Percentiles rank a stretch among this genome's conserved stretches.
These are phyloP conservation scores for Metschnikowia hibisci DNA, from an alignment of 805 yeast species.

Conservation along the genomic window DNA sequence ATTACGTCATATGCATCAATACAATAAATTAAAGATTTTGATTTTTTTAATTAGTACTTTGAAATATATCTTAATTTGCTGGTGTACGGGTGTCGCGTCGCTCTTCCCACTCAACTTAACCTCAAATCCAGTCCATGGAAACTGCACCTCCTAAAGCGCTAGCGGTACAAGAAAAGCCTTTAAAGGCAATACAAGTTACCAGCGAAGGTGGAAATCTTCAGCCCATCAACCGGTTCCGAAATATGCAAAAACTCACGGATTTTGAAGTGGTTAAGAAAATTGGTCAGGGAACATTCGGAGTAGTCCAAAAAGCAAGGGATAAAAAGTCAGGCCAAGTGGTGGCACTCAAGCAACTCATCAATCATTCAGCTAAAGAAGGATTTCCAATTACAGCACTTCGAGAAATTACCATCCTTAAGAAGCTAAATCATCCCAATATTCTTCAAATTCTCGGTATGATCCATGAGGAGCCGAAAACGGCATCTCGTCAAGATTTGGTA, in stretches of 20 bases:
- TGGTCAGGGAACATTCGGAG: conserved; percentile 52
- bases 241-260: conserved; percentile 31
- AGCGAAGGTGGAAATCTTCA: conserved; percentile 11
- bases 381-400: conserved; percentile 95
- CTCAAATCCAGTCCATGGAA: no score
- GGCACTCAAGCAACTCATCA: conserved; percentile 83
- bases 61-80: no score
- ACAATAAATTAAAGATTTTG: no score
- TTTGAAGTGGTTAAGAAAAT: conserved; percentile 35
- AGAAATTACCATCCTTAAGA: conserved; percentile 79
- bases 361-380: conserved; percentile 72
- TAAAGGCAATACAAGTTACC: no score
- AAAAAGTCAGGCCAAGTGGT: conserved; percentile 56
- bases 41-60: no score
- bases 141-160: not conserved
- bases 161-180: no score
- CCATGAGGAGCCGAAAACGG: conserved; percentile 39
- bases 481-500: conserved; percentile 31
- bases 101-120: no score
- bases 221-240: conserved; percentile 23
- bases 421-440: conserved; percentile 64
- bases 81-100: no score
- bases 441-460: conserved; percentile 79
- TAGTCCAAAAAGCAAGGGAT: conserved; percentile 75
- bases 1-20: no score